These are phyloP conservation scores for Pseudocercospora eumusae DNA, from an alignment of 2,329 filamentous ascomycete genomes.

Conservation along the genomic window DNA sequence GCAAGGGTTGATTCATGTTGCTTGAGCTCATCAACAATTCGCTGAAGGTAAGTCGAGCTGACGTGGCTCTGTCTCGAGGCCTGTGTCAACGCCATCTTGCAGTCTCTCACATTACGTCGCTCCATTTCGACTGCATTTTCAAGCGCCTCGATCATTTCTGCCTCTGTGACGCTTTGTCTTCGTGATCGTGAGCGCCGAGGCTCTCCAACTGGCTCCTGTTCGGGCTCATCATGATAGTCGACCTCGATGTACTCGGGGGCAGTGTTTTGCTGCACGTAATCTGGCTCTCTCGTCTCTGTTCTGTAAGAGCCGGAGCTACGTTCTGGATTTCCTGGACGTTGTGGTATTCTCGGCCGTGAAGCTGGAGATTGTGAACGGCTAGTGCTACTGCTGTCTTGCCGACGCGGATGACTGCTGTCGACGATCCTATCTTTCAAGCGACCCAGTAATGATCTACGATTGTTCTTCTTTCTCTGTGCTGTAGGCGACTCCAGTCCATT, in stretches of 20 bases:
- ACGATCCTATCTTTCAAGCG: slow-evolving; percentile 30
- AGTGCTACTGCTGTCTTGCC: slow-evolving; percentile 17
- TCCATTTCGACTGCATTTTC: slow-evolving; percentile 32
- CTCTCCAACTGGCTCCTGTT: slow-evolving; percentile 9
- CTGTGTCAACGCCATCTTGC: slow-evolving; percentile 32
- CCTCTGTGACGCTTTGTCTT: slow-evolving; percentile 16
- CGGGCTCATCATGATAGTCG: slow-evolving; percentile 26
- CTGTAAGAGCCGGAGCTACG: slow-evolving; percentile 21
- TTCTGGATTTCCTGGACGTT: slow-evolving; percentile 12
- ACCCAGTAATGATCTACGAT: slow-evolving; percentile 25
- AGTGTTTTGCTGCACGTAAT: slow-evolving; percentile 6
- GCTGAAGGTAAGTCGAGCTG: slow-evolving; percentile 29
- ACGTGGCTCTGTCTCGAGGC: slow-evolving; percentile 30
- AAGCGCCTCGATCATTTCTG: slow-evolving; percentile 25
- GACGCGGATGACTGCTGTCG: slow-evolving; percentile 22
- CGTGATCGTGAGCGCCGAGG: slow-evolving; percentile 14
- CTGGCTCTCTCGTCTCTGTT: slow-evolving; percentile 18
- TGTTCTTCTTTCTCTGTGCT: slow-evolving; percentile 4
- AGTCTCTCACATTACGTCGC: slow-evolving; percentile 24
- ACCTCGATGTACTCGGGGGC: slow-evolving; percentile 24
- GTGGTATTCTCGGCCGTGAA: slow-evolving; percentile 3
- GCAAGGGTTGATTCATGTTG: slow-evolving; percentile 26
- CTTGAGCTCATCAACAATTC: slow-evolving; percentile 33
- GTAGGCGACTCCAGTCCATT: slow-evolving; percentile 3
- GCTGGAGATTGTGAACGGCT: slow-evolving; percentile 26